Percentiles rank a stretch among this genome's conserved stretches.
phyloP scores from a whole-genome alignment of 805 yeast species.

The Isabelozyma pseudorhagii region DNA sequence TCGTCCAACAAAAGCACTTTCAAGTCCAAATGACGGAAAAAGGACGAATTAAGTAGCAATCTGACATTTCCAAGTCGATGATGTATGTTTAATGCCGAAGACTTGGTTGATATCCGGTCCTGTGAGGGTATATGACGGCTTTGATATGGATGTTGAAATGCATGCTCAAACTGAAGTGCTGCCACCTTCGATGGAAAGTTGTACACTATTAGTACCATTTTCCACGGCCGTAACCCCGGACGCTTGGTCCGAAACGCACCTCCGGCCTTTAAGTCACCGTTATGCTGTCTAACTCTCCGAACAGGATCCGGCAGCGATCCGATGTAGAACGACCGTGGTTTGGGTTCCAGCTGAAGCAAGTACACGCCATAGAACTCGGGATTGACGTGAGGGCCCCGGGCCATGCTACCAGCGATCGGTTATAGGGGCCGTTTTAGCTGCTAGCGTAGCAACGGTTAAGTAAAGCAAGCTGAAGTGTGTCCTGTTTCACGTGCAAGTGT shows the following conservation, averaged over 20 bases:
- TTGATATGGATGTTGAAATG: slow-evolving; percentile 71
- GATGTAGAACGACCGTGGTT: slow-evolving; percentile 60
- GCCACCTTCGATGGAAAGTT: slow-evolving; percentile 69
- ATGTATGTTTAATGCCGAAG: slow-evolving; percentile 39
- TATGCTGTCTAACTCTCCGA: slow-evolving; percentile 70
- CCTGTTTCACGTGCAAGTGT: background rate
- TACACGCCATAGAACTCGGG: slow-evolving; percentile 67
- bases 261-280: slow-evolving; percentile 59
- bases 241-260: slow-evolving; percentile 70
- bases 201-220: slow-evolving; percentile 56
- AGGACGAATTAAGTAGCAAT: slow-evolving; percentile 38
- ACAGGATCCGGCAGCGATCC: slow-evolving; percentile 83
- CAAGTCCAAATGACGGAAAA: slow-evolving; percentile 46
- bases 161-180: slow-evolving; percentile 80
- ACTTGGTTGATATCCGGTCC: slow-evolving; percentile 33
- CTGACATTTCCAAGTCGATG: slow-evolving; percentile 48
- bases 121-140: slow-evolving; percentile 55
- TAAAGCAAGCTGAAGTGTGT: background rate
- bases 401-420: background rate
- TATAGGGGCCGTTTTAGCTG: background rate
- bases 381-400: slow-evolving; percentile 1
- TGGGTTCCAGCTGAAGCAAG: slow-evolving; percentile 57
- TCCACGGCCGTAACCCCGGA: slow-evolving; percentile 69
- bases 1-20: slow-evolving; percentile 44
- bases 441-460: background rate